Conservation (phyloP, 495 filamentous ascomycete genomes). For the Aspergillus mulundensis region DNA sequence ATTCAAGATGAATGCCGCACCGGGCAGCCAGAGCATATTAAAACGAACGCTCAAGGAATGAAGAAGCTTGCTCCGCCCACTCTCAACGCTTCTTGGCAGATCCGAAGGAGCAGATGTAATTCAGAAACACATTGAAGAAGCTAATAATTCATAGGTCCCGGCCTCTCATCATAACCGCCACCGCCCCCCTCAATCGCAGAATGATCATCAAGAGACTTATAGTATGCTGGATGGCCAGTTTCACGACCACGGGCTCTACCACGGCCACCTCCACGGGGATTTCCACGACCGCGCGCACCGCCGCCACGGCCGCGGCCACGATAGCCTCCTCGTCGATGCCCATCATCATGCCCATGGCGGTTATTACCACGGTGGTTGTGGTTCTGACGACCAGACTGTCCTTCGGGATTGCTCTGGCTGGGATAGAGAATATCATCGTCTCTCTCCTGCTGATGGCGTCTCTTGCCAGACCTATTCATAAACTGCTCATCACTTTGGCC, state of each 20-base stretch:
- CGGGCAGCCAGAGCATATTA: too few species aligned
- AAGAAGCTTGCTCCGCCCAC: neutral
- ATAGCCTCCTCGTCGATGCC: conserved; percentile 37
- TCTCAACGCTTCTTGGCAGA: neutral
- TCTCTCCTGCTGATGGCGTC: conserved; percentile 31
- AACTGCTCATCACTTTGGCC: conserved; percentile 52
- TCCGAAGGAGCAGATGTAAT: neutral
- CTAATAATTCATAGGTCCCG: conserved; percentile 41
- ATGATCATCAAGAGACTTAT: conserved; percentile 41
- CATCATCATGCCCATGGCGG: conserved; percentile 30
- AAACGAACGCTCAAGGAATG: too few species aligned
- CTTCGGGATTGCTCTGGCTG: conserved; percentile 16
- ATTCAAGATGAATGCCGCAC: too few species aligned
- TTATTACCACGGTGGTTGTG: conserved; percentile 24
- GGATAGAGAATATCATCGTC: conserved; percentile 32
- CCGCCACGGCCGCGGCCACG: conserved; percentile 46
- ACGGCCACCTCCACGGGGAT: conserved; percentile 34
- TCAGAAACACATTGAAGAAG: neutral
- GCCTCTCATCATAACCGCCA: conserved; percentile 29
- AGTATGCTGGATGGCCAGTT: conserved; percentile 30
- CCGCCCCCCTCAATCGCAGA: conserved; percentile 20
- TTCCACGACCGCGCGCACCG: conserved; percentile 39
- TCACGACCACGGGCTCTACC: conserved; percentile 40
- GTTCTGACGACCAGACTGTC: conserved; percentile 11
- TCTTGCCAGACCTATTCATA: conserved; percentile 51